Percentiles rank a stretch among this genome's conserved stretches.
Conservation (phyloP, 139 green algal species). For the Astrephomene gubernaculifera region DNA sequence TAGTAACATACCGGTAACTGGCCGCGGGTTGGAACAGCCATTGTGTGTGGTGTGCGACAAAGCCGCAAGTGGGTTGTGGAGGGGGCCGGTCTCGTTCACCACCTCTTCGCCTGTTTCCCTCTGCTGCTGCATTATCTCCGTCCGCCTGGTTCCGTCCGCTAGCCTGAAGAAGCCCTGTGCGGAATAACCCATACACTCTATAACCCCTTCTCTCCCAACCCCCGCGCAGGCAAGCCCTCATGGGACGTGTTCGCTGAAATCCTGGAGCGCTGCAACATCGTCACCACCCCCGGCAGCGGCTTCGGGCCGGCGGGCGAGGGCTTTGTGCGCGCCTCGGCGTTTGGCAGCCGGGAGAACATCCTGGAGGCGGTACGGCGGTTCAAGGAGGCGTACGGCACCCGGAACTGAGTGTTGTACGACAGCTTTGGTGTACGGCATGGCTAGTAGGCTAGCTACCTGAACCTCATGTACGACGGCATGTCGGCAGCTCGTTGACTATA, state of each 20-base stretch:
- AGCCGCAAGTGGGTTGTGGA: neutral
- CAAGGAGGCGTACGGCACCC: constrained; percentile 75
- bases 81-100: neutral
- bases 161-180: too few species aligned
- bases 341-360: constrained; percentile 89
- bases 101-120: too few species aligned
- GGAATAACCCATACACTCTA: too few species aligned
- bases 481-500: too few species aligned
- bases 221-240: constrained; percentile 41
- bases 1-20: too few species aligned
- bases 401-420: constrained; percentile 35
- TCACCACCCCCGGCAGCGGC: constrained; percentile 96
- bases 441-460: too few species aligned
- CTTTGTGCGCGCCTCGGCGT: constrained; percentile 96
- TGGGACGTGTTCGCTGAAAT: constrained; percentile 98
- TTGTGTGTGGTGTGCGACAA: neutral
- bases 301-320: constrained; percentile 97
- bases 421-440: too few species aligned
- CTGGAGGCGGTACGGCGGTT: constrained; percentile 85
- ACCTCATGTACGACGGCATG: too few species aligned
- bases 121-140: too few species aligned
- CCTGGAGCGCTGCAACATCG: constrained; percentile 94
- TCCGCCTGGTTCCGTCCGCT: too few species aligned
- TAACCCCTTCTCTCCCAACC: too few species aligned
- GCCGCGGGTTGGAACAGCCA: too few species aligned